A percentile compares a stretch with the other conserved stretches of the same genome.
Conservation (phyloP, 768 basidiomycete genomes). For the Gloeophyllum trabeum region DNA sequence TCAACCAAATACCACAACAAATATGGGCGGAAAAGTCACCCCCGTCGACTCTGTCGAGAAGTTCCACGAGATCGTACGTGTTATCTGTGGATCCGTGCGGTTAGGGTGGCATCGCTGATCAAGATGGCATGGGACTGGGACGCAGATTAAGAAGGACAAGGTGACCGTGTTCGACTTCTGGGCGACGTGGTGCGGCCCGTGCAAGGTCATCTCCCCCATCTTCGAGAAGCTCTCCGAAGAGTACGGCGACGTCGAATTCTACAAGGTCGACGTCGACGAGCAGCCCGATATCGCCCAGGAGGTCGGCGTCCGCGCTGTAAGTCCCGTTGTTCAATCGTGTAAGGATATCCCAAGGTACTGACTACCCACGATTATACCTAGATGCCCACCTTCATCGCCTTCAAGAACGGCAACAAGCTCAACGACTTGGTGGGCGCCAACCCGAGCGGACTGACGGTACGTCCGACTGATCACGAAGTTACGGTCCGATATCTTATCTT, state of each 20-base stretch:
- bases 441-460: conserved; percentile 28
- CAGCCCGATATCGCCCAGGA: conserved; percentile 41
- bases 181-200: conserved; percentile 73
- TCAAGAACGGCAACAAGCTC: conserved; percentile 24
- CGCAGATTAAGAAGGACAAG: conserved; percentile 33
- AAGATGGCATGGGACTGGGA: background rate
- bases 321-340: conserved; percentile 13
- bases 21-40: conserved; percentile 9
- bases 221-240: conserved; percentile 43
- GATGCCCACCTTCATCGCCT: conserved; percentile 34
- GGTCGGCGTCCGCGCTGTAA: conserved; percentile 49
- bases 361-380: conserved; percentile 11
- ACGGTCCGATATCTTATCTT: no score
- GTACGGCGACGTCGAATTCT: conserved; percentile 36
- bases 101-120: background rate
- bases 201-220: conserved; percentile 52
- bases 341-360: background rate
- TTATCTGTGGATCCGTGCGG: background rate
- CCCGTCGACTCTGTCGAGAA: conserved; percentile 13
- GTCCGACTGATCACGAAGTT: no score
- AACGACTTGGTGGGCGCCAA: conserved; percentile 36
- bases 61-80: conserved; percentile 34
- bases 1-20: conserved; percentile 1
- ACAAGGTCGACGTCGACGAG: conserved; percentile 67
- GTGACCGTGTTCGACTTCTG: conserved; percentile 58